Evolutionary conservation across 768 basidiomycete genomes (phyloP).

Genomic region (Suillus subluteus): DNA sequence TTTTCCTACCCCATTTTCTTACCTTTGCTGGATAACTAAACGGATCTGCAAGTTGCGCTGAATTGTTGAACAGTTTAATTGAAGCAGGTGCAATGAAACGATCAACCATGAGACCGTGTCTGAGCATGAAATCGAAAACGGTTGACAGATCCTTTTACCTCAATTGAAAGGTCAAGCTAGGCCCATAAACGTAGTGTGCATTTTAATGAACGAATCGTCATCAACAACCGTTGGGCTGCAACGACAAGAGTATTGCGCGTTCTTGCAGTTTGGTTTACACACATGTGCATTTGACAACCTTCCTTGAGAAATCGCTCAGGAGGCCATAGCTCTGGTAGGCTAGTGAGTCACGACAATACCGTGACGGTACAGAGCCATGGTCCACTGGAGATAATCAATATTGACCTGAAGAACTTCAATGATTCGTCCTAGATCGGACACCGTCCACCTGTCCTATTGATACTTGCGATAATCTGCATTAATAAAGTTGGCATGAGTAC

Average conservation of each 20-base stretch:
- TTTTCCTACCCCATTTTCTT: slow-evolving; percentile 15
- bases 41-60: slow-evolving; percentile 17
- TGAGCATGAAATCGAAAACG: slow-evolving; percentile 43
- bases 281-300: too few relatives aligned
- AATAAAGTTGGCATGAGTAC: too few relatives aligned
- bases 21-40: too few relatives aligned
- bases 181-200: not conserved
- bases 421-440: slow-evolving; percentile 50
- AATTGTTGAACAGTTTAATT: slow-evolving; percentile 39
- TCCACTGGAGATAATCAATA: too few relatives aligned
- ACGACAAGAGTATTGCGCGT: too few relatives aligned
- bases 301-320: too few relatives aligned
- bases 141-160: slow-evolving; percentile 24
- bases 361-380: slow-evolving; percentile 19
- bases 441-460: slow-evolving; percentile 33
- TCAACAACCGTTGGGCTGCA: too few relatives aligned
- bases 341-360: too few relatives aligned
- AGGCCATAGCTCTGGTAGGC: too few relatives aligned
- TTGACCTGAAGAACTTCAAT: slow-evolving; percentile 54
- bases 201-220: not conserved
- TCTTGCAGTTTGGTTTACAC: too few relatives aligned
- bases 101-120: slow-evolving; percentile 37
- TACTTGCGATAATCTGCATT: too few relatives aligned
- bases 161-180: too few relatives aligned
- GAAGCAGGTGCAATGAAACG: slow-evolving; percentile 34